Base-by-base conservation (phyloP, 2,329 filamentous ascomycete genomes). In the Amesomyces nigricolor region DNA sequence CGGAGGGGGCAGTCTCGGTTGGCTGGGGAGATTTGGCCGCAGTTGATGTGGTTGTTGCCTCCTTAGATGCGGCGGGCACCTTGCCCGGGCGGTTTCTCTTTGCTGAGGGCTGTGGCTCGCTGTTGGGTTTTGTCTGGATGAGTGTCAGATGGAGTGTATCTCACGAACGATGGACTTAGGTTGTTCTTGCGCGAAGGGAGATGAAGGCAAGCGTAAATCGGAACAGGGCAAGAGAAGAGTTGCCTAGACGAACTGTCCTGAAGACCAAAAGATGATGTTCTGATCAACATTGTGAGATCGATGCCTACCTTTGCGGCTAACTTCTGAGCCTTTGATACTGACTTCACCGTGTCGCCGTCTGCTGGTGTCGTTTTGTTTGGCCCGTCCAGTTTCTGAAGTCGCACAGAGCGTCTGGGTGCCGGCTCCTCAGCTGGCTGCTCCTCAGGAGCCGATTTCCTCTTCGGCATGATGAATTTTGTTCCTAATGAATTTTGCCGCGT, bases 361-460 rank as follows among this genome's bases (percentile, higher is more conserved):
- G 38, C 7, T 39, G 37, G 13, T 30, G 46, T 40, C 11, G 26
- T 13, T 5, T 26, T 6, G 2, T 37, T 10, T 30, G 42, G 16
- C 5, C 26, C 39, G 5, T 48, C 37, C 4, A 53, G 3, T 10
- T 53, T 48, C 4, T 37, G 51, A 5, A 59, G 47, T 16, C 62
- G 62, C 30, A 52, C 19, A 14, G 63, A 64, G 26, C 63, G 60
- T 5, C 63, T 56, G 14, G 43, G 60, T 13, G 47, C 10, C n/a
- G 58, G 19, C 29, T 59, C 57, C 4, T 22, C 48, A 10, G 14
- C 53, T 5, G 51, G 4, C 29, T 52, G 44, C 9, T 49, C 57
- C 2, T 13, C 50, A 1, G 43, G 47, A 1, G 42, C 43, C 1
- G 61, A 56, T 39, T 65, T 64, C 19, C 62, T 54, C 47, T 65